phyloP scores from a whole-genome alignment of 1,284 basidiomycete species.

The Heliocybe sulcata region DNA sequence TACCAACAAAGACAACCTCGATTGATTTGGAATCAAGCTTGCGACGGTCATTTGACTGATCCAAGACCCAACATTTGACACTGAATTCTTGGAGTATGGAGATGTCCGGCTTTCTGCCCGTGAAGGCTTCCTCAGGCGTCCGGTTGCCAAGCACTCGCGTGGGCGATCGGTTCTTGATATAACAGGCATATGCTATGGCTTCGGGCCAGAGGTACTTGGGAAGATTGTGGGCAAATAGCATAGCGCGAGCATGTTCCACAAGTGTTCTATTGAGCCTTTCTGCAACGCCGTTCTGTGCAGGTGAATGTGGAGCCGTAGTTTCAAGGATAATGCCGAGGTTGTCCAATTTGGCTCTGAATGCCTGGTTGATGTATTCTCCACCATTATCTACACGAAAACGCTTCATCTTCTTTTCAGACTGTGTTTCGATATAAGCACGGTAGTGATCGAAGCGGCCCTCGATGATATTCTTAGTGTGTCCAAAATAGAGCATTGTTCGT shows the following conservation, averaged over 20 bases:
- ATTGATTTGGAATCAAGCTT: slow-evolving; percentile 7
- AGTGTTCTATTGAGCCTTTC: slow-evolving; percentile 28
- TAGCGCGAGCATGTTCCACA: slow-evolving; percentile 12
- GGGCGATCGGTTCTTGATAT: slow-evolving; percentile 19
- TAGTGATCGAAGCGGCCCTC: neutral
- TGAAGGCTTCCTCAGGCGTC: slow-evolving; percentile 19
- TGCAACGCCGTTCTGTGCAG: slow-evolving; percentile 29
- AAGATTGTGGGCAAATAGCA: slow-evolving; percentile 18
- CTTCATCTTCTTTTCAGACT: neutral
- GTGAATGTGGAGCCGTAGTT: slow-evolving; percentile 26
- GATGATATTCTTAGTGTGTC: neutral
- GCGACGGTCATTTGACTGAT: slow-evolving; percentile 5
- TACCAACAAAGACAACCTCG: slow-evolving; percentile 9
- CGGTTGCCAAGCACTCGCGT: slow-evolving; percentile 12
- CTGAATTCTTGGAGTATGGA: slow-evolving; percentile 9
- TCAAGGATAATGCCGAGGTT: slow-evolving; percentile 13
- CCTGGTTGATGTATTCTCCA: slow-evolving; percentile 11
- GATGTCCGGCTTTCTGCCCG: slow-evolving; percentile 15
- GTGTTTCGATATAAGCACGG: neutral
- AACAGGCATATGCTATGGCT: slow-evolving; percentile 24
- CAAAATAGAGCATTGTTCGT: neutral
- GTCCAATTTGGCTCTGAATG: slow-evolving; percentile 1
- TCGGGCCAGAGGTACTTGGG: slow-evolving; percentile 30
- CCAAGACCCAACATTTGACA: slow-evolving; percentile 4
- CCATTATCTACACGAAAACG: slow-evolving; percentile 8